Base-by-base conservation (phyloP, 2,329 filamentous ascomycete species). In the Penicillium sp. region DNA sequence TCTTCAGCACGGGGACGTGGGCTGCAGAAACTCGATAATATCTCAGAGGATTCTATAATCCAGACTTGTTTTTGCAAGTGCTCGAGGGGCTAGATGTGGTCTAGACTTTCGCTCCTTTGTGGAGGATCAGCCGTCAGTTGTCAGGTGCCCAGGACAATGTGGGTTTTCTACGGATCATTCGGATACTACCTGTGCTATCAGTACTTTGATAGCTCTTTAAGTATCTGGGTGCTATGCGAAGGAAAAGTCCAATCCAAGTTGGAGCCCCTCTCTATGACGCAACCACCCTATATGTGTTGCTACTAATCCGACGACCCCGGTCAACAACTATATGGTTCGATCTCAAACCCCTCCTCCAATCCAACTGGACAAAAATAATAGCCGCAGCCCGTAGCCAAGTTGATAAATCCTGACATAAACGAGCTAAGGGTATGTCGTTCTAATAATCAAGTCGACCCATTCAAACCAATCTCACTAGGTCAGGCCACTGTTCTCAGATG, bases 261-360 rank as follows among this genome's bases (percentile, higher is more conserved):
- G 23, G 26, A 44, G 23, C 17, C 52, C 52, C 45, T 50, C 58
- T 49, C 26, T 56, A 56, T 60, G 51, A 60, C 51, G 58, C 51
- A 60, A 56, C 30, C 58, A 56, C 58, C 51, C 35, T 56, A 56
- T 49, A 56, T 56, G 54, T 17, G 31, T 26, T 31, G 45, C n/a
- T 49, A 49, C 54, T 57, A 57, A 50, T 50, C 31, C 29, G 19
- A 57, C 47, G 17, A 41, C 21, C 9, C 21, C 23, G 3, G 21
- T 29, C 15, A 41, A 41, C 15, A 35, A 41, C 35, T 46, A 55
- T 46, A 45, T 55, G 52, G 52, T 55, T 41, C 38, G 23, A 55
- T 55, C 11, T 50, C n/a, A 29, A 48, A 56, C 17, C 13, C 29
- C 11, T 21, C 50, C 23, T 30, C 9, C 6, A 45, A 30, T 54